These are phyloP conservation scores for Brassica napus DNA, from an alignment of 345 rosid species.

Conservation along the genomic window Da-Ae NC_063438.1:9657501-9658000, in stretches of 20 bases:
- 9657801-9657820: background rate
- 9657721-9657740: conserved; percentile 88
- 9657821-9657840: background rate
- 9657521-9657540: conserved; percentile 3
- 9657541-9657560: background rate
- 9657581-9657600: background rate
- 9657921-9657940: background rate
- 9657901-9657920: background rate
- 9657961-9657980: background rate
- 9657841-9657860: background rate
- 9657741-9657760: conserved; percentile 46
- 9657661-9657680: conserved; percentile 58
- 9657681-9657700: conserved; percentile 67
- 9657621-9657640: conserved; percentile 87
- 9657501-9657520: background rate
- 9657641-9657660: conserved; percentile 73
- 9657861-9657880: background rate
- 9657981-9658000: conserved; percentile 16
- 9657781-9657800: background rate
- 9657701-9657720: conserved; percentile 58
- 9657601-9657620: conserved; percentile 27
- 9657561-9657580: background rate
- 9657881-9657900: background rate
- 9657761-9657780: conserved; percentile 67
- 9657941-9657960: background rate